Base-by-base conservation (phyloP, 129 eudicot genomes). In the Lonicera japonica region DNA sequence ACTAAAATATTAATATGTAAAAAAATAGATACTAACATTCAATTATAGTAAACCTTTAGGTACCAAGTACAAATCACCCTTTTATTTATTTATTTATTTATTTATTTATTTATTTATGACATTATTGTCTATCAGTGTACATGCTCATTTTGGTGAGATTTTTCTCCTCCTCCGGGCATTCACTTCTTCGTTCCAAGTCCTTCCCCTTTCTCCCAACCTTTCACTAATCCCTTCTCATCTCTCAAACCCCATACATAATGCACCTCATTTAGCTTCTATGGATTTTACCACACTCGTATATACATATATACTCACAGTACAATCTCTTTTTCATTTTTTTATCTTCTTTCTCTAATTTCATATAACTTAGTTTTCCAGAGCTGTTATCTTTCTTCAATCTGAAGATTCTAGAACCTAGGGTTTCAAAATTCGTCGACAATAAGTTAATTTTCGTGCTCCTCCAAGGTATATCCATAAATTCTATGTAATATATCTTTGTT, bases 341-440 rank as follows among this genome's bases (percentile, higher is more conserved):
- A 1, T 50, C 4, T n/a, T 50, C 15, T 15, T 50, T 50, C 36
- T 29, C 11, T 17, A 17, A 50, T 11, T 50, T 50, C 21, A 3
- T 17, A 20, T 0, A 17, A 17, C 19, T 50, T 50, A n/a, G 4
- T 16, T 50, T 50, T 43, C 10, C 16, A 17, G 55, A 50, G 55
- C 20, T 60, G 50, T 21, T 12, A 17, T 22, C 51, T 25, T 51
- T 52, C 18, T 34, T 52, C 19, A 52, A 9, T n/a, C 45, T 41
- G 17, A 48, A 50, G 68, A 56, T 64, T 56, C 21, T 50, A 48
- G 43, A 21, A 17, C n/a, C 36, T 20, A 19, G 25, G 57, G 13
- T 23, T 65, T 5, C 10, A 51, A 65, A 65, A 50, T 65, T 65
- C 14, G 69, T 52, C 69, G 69, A 65, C 64, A 51, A 16, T 4